Evolutionary conservation across 1,139 yeast genomes (phyloP).

Genomic region (Zygotorulaspora mrakii): DNA sequence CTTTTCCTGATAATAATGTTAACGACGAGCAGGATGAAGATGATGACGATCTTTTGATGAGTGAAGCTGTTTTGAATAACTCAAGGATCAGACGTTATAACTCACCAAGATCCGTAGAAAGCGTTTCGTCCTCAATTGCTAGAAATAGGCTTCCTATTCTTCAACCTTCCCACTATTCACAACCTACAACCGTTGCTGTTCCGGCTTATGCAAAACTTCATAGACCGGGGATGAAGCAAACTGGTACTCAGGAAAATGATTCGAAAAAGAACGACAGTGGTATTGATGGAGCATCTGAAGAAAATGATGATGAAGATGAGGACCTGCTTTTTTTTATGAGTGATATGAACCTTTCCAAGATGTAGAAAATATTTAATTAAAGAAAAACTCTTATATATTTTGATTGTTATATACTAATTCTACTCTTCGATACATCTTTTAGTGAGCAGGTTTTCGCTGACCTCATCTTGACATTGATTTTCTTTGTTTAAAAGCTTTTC

Average conservation of each 20-base stretch:
- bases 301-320: conserved; percentile 68
- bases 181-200: conserved; percentile 39
- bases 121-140: conserved; percentile 28
- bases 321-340: conserved; percentile 86
- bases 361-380: conserved; percentile 4
- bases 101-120: conserved; percentile 33
- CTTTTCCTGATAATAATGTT: conserved; percentile 2
- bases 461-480: too few relatives aligned
- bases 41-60: conserved; percentile 22
- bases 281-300: conserved; percentile 11
- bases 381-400: too few relatives aligned
- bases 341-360: conserved; percentile 57
- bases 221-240: conserved; percentile 36
- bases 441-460: too few relatives aligned
- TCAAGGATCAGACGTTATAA: conserved; percentile 20
- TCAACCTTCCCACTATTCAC: conserved; percentile 35
- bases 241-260: conserved; percentile 18
- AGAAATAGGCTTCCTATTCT: conserved; percentile 28
- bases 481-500: too few relatives aligned
- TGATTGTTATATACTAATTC: too few relatives aligned
- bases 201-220: conserved; percentile 41
- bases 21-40: conserved; percentile 15
- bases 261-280: conserved; percentile 10
- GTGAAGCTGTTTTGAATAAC: conserved; percentile 6
- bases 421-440: too few relatives aligned